A percentile compares a stretch with the other conserved stretches of the same genome.
phyloP scores from a whole-genome alignment of 2,329 filamentous ascomycete genomes.

The Colletotrichum melonis region DNA sequence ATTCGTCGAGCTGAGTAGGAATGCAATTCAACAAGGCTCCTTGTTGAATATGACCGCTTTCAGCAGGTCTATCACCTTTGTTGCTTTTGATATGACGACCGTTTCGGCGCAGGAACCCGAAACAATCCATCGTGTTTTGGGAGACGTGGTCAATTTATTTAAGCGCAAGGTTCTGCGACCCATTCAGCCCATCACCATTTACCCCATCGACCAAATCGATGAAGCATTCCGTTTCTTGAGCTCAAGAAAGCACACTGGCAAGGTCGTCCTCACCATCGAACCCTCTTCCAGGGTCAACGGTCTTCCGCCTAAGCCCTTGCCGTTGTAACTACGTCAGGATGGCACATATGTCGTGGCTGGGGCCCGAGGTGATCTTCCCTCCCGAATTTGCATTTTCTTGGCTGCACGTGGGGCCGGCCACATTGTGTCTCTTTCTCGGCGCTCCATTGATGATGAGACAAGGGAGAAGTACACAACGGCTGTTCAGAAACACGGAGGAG shows the following conservation, averaged over 20 bases:
- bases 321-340: constrained; percentile 29
- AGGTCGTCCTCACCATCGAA: constrained; percentile 50
- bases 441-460: constrained; percentile 35
- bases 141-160: constrained; percentile 28
- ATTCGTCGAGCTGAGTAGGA: constrained; percentile 57
- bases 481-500: constrained; percentile 27
- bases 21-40: constrained; percentile 50
- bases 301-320: constrained; percentile 18
- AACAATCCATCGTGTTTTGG: constrained; percentile 35
- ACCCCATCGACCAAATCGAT: constrained; percentile 48
- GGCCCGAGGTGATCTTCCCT: constrained; percentile 46
- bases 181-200: constrained; percentile 47
- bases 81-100: constrained; percentile 53
- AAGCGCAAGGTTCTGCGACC: constrained; percentile 41
- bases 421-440: constrained; percentile 44
- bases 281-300: constrained; percentile 35
- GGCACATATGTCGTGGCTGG: constrained; percentile 47
- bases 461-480: not conserved
- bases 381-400: constrained; percentile 40
- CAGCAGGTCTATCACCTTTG: constrained; percentile 56
- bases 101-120: constrained; percentile 25
- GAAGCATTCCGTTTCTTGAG: constrained; percentile 37
- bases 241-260: constrained; percentile 48
- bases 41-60: constrained; percentile 59
- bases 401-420: constrained; percentile 43